A percentile compares a stretch with the other conserved stretches of the same genome.
Evolutionary conservation across 148 eudicot genomes (phyloP).

Genomic region (Arbutus unedo): DNA sequence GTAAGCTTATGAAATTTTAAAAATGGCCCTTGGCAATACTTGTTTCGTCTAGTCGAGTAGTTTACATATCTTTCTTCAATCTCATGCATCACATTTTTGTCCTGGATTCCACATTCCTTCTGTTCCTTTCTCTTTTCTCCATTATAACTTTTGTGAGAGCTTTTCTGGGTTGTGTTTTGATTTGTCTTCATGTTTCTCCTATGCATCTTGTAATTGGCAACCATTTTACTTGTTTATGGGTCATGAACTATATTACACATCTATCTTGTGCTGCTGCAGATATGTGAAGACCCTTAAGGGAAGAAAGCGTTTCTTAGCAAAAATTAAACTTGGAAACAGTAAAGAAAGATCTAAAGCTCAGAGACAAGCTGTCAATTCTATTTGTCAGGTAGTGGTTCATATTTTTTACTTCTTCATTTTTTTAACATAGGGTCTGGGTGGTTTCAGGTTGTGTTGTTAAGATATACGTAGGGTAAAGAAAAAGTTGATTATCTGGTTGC

Average conservation of each 20-base stretch:
- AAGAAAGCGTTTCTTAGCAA: conserved; percentile 86
- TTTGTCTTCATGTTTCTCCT: neutral
- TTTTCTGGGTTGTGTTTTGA: neutral
- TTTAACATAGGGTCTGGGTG: neutral
- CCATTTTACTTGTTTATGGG: neutral
- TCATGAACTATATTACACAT: neutral
- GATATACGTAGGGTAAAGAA: neutral
- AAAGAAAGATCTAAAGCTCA: conserved; percentile 94
- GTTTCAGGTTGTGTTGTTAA: neutral
- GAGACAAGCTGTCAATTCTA: conserved; percentile 98
- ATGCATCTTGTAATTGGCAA: neutral
- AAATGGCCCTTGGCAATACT: neutral
- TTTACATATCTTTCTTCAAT: neutral
- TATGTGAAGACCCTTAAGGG: conserved; percentile 84
- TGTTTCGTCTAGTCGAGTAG: neutral
- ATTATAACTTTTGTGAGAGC: neutral
- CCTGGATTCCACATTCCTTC: neutral
- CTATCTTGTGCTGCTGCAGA: conserved; percentile 36
- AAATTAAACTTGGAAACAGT: conserved; percentile 68
- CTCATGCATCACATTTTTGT: neutral
- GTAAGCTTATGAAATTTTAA: neutral
- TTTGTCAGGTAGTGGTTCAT: conserved; percentile 70
- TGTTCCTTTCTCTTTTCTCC: neutral
- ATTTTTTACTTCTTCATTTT: conserved; percentile 4
- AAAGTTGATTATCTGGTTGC: neutral